Percentiles rank a stretch among this genome's conserved stretches.
These are phyloP conservation scores for Pythium guiyangense DNA, from an alignment of 352 stramenopile genomes.

Conservation along the genomic window DNA sequence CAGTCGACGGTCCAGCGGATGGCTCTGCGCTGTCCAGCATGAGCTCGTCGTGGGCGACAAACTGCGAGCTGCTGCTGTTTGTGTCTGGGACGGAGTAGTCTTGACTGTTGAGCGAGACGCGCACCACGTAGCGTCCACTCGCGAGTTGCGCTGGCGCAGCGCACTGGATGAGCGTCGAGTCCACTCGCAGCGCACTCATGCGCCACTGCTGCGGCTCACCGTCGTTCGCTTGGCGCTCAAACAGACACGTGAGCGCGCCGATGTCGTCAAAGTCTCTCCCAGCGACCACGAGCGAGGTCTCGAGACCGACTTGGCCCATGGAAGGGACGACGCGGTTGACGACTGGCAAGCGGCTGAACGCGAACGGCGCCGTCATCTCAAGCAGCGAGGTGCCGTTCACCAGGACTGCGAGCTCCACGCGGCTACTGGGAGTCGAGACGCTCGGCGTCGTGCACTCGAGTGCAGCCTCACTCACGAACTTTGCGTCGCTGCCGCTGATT, in stretches of 20 bases:
- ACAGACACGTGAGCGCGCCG: neutral
- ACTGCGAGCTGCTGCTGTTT: too few relatives aligned
- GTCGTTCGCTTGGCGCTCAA: constrained; percentile 7
- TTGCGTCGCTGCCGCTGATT: neutral
- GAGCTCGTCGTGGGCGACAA: constrained; percentile 3
- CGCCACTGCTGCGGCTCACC: constrained; percentile 1
- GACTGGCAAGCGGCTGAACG: neutral
- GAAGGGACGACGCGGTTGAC: constrained; percentile 1
- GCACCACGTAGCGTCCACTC: constrained; percentile 2
- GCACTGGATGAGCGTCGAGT: constrained; percentile 6
- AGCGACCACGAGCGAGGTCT: neutral
- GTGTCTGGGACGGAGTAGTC: constrained; percentile 2
- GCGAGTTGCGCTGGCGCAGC: neutral
- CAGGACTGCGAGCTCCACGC: constrained; percentile 4
- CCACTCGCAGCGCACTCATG: constrained; percentile 1
- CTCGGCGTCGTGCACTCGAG: neutral
- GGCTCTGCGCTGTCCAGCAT: neutral
- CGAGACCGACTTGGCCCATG: constrained; percentile 2
- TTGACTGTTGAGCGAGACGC: constrained; percentile 7
- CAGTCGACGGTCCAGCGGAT: constrained; percentile 2
- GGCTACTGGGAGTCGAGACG: neutral
- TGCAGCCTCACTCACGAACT: constrained; percentile 1
- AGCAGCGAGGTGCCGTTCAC: constrained; percentile 1
- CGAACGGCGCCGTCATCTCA: constrained; percentile 3
- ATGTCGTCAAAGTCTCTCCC: constrained; percentile 8